Evolutionary conservation across 2,329 filamentous ascomycete genomes (phyloP), one percentile per base, ranked within the genome.

Genomic region (Calonectria naviculata): DNA sequence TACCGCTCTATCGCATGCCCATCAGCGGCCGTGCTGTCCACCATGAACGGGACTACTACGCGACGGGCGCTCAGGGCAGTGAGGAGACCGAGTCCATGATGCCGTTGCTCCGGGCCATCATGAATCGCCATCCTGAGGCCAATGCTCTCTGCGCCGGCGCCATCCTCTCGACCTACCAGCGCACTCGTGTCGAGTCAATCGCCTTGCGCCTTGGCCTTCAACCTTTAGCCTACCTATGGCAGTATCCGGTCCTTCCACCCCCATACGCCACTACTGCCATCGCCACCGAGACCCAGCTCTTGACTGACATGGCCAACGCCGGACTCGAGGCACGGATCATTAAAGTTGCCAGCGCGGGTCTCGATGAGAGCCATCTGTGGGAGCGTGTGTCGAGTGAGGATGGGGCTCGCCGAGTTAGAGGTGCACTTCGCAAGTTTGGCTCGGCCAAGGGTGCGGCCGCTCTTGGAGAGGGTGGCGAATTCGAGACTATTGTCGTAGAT

Each of bases 111-210:
- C 83, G 81, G 21, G 87, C 87, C 61, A 89, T 98, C 70, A 89
- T 92, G 80, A 79, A 83, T 12, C 87, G 85, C 2, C 94, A 98
- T 80, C 96, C 96, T 0, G 89, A 93, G 68, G 93, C 94, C 63
- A 95, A 97, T 80, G 97, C 96, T 36, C 86, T 99, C 61, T 95
- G 93, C 76, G 95, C 95, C 0, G 97, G 97, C 65, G 97, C 97
- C 24, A 98, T 99, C 72, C 85, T 98, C 42, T 97, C 95, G 12
- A 97, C 95, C 4, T 99, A 99, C 83, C 97, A 99, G 84, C 93
- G 97, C 68, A 98, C 96, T 1, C 89, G 97, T n/a, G 93, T 99
- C 61, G 97, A 99, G 84, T 96, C 94, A 69, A 92, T 98, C 13
- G 95, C 95, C 13, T 80, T 92, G n/a, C 89, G 97, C 19, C 87